Percentiles rank a stretch among this genome's conserved stretches.
Evolutionary conservation across 192 early-diverging fungal species (phyloP).

Genomic region (Linnemannia hyalina): DNA sequence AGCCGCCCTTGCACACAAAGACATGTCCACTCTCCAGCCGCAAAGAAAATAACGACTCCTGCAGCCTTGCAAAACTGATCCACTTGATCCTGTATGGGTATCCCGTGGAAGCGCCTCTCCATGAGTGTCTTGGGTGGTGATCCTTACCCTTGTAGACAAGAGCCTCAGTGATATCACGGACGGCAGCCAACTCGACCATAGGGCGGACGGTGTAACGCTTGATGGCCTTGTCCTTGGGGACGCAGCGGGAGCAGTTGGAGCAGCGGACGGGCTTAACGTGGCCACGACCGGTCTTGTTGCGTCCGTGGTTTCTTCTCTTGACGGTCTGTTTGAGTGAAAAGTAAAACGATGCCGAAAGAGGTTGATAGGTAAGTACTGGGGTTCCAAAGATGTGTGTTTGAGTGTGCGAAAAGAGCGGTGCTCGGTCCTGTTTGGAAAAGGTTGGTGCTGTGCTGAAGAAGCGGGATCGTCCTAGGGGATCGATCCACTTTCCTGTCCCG

Average conservation of each 20-base stretch:
- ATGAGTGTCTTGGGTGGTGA: constrained; percentile 75
- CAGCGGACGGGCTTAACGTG: constrained; percentile 98
- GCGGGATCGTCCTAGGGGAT: constrained; percentile 2
- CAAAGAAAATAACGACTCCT: not conserved
- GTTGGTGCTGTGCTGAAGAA: not conserved
- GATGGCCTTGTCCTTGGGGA: constrained; percentile 96
- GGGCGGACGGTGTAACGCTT: constrained; percentile 99
- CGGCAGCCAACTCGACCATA: constrained; percentile 98
- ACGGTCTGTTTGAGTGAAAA: constrained; percentile 76
- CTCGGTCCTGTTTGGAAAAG: not conserved
- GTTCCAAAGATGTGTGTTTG: not conserved
- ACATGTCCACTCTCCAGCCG: not conserved
- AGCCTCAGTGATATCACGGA: constrained; percentile 96
- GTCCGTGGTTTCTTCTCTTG: constrained; percentile 99
- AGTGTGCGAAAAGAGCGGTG: not conserved
- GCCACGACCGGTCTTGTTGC: constrained; percentile 99
- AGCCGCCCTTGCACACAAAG: not conserved
- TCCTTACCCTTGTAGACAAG: constrained; percentile 91
- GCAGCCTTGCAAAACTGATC: not conserved
- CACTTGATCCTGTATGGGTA: not conserved
- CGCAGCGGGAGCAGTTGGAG: constrained; percentile 98
- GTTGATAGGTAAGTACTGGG: not conserved
- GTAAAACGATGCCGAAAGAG: not conserved
- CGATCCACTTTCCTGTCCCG: not conserved
- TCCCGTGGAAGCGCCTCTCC: constrained; percentile 13